A percentile compares a stretch with the other conserved stretches of the same genome.
Conservation (phyloP, 768 basidiomycete genomes). For the Termitomyces sp. region DNA sequence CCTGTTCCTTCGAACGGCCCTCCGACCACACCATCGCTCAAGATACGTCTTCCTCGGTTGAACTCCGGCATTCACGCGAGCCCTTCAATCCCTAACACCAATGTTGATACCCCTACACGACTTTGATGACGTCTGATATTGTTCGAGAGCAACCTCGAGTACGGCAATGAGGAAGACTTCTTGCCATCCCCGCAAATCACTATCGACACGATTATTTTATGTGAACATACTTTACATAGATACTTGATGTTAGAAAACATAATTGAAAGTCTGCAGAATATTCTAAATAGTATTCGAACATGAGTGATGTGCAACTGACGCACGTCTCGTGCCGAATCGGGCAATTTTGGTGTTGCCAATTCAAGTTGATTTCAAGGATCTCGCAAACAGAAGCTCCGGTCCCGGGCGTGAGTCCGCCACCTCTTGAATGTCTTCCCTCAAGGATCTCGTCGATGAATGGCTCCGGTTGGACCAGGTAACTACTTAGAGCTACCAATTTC, state of each 20-base stretch:
- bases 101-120: constrained; percentile 23
- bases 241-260: constrained; percentile 8
- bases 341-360: neutral
- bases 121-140: constrained; percentile 11
- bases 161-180: no score
- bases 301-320: neutral
- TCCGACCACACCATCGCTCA: constrained; percentile 45
- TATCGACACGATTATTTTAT: constrained; percentile 4
- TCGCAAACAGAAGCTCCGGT: neutral
- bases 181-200: neutral
- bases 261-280: neutral
- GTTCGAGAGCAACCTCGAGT: neutral
- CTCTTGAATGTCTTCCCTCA: constrained; percentile 23
- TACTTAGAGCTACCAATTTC: neutral
- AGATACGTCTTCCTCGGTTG: constrained; percentile 52
- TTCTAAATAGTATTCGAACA: neutral
- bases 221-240: constrained; percentile 13
- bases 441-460: constrained; percentile 38
- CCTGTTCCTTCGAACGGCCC: constrained; percentile 22
- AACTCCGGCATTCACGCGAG: constrained; percentile 23
- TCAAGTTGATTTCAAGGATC: neutral
- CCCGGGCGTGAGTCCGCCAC: no score
- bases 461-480: constrained; percentile 32
- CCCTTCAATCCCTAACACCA: constrained; percentile 18
- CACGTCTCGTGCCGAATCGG: neutral